Evolutionary conservation across 108 stramenopile genomes (phyloP).

Genomic region (Skeletonema marinoi): DNA sequence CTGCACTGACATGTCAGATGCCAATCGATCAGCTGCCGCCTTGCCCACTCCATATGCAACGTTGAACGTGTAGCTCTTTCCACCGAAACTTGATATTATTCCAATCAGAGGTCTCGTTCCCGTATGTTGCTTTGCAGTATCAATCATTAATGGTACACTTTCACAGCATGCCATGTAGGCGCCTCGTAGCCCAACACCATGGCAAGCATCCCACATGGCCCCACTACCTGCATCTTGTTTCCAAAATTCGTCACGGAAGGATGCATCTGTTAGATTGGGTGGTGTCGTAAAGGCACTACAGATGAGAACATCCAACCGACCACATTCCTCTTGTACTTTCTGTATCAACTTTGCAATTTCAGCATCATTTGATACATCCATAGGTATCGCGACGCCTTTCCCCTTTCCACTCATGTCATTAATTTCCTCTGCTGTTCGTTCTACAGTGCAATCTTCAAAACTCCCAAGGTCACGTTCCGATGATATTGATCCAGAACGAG

Average conservation of each 20-base stretch:
- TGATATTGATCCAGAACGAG: conserved; percentile 10
- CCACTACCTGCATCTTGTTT: conserved; percentile 50
- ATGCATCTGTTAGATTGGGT: conserved; percentile 30
- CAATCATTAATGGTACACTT: conserved; percentile 70
- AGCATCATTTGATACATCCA: conserved; percentile 57
- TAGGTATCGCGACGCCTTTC: conserved; percentile 42
- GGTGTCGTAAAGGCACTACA: conserved; percentile 69
- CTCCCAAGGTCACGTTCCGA: conserved; percentile 25
- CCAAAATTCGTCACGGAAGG: conserved; percentile 76
- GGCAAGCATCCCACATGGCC: conserved; percentile 77
- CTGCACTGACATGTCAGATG: conserved; percentile 80
- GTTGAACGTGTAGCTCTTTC: conserved; percentile 85
- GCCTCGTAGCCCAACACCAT: conserved; percentile 68
- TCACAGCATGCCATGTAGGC: conserved; percentile 63
- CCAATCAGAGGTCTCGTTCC: conserved; percentile 62
- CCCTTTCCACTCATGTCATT: conserved; percentile 52
- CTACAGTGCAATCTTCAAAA: conserved; percentile 51
- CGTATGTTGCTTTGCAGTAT: conserved; percentile 45
- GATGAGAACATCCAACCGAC: conserved; percentile 74
- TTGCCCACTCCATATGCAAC: conserved; percentile 93
- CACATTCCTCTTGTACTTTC: conserved; percentile 42
- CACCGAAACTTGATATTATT: conserved; percentile 80
- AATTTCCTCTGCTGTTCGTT: conserved; percentile 60
- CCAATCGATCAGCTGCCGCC: conserved; percentile 84
- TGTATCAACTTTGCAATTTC: conserved; percentile 49